phyloP scores from a whole-genome alignment of 139 green algal genomes.

The Raphidocelis subcapitata region DNA sequence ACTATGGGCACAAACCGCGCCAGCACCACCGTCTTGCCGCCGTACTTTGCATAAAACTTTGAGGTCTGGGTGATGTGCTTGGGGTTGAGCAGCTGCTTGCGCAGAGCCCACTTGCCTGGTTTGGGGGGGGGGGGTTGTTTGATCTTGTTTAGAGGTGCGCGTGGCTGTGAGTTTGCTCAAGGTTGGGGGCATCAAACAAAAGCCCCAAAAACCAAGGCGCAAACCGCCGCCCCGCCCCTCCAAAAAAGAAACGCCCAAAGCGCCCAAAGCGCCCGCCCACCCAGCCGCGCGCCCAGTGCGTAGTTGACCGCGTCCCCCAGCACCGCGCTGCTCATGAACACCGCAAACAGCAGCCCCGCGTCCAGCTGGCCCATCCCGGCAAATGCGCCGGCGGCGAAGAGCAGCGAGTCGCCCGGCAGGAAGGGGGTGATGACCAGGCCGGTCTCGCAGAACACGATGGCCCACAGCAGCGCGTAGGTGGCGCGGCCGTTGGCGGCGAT shows the following conservation, averaged over 20 bases:
- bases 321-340: constrained; percentile 77
- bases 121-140: too few species aligned
- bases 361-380: constrained; percentile 77
- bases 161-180: too few species aligned
- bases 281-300: constrained; percentile 53
- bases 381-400: constrained; percentile 91
- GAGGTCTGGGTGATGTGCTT: constrained; percentile 83
- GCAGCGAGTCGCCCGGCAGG: constrained; percentile 88
- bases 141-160: too few species aligned
- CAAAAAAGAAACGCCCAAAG: too few species aligned
- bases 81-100: constrained; percentile 53
- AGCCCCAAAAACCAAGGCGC: too few species aligned
- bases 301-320: constrained; percentile 94
- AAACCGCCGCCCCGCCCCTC: too few species aligned
- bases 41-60: constrained; percentile 82
- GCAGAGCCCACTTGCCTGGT: constrained; percentile 45
- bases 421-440: constrained; percentile 89
- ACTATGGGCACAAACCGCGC: constrained; percentile 93
- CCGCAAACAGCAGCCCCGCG: constrained; percentile 45
- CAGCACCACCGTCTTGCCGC: constrained; percentile 87
- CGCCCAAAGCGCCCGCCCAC: not conserved
- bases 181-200: too few species aligned
- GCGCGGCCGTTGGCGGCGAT: constrained; percentile 62
- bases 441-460: constrained; percentile 65
- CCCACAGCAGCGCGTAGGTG: constrained; percentile 83